phyloP scores from a whole-genome alignment of 495 filamentous ascomycete species.

The Penicillium canescens region DNA sequence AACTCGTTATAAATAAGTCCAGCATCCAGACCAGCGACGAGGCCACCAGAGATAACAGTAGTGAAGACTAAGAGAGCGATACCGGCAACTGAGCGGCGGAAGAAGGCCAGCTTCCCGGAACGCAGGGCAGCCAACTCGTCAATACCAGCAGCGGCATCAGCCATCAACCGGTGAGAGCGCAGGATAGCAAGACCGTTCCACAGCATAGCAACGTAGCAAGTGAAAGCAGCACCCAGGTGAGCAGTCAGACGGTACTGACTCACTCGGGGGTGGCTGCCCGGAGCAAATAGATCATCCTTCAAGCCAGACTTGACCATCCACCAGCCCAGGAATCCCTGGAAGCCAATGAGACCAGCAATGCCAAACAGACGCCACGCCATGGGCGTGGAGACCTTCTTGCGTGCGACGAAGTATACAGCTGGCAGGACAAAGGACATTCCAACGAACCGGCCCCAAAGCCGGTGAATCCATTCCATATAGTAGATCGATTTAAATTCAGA shows the following conservation, averaged over 20 bases:
- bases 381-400: constrained; percentile 71
- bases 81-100: constrained; percentile 72
- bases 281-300: constrained; percentile 90
- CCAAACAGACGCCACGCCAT: constrained; percentile 79
- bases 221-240: constrained; percentile 86
- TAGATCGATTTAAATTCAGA: constrained; percentile 97
- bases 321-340: constrained; percentile 95
- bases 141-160: constrained; percentile 56
- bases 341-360: constrained; percentile 86
- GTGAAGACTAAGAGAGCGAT: constrained; percentile 77
- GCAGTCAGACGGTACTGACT: constrained; percentile 90
- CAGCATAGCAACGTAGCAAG: constrained; percentile 91
- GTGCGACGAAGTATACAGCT: constrained; percentile 82
- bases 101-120: constrained; percentile 63
- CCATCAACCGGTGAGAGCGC: constrained; percentile 67
- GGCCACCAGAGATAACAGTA: constrained; percentile 88
- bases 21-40: constrained; percentile 93
- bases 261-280: constrained; percentile 86
- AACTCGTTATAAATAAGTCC: constrained; percentile 98
- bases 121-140: constrained; percentile 58
- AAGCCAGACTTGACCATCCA: constrained; percentile 99
- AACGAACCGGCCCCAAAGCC: constrained; percentile 92
- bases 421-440: constrained; percentile 88
- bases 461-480: constrained; percentile 98
- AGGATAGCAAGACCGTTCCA: constrained; percentile 87